Evolutionary conservation across 2,329 filamentous ascomycete genomes (phyloP).

Genomic region (Ascomycota sp.): DNA sequence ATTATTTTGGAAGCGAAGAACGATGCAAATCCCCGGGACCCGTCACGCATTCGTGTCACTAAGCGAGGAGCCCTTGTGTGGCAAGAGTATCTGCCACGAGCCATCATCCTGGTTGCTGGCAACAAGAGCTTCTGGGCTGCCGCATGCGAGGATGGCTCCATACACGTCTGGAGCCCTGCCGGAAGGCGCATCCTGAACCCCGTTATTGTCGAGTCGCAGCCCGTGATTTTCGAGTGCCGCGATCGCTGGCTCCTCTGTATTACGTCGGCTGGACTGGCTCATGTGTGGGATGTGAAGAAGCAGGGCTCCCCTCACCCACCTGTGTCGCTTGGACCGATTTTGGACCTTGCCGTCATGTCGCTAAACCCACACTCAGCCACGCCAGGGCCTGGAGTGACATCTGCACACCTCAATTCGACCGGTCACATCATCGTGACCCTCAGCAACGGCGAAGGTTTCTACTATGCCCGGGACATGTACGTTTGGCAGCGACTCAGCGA

Average conservation of each 20-base stretch:
- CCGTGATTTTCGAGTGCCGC: constrained; percentile 78
- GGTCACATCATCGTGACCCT: constrained; percentile 76
- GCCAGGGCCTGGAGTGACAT: constrained; percentile 63
- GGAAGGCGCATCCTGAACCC: constrained; percentile 70
- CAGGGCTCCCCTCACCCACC: constrained; percentile 74
- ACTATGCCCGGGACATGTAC: constrained; percentile 67
- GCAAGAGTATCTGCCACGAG: constrained; percentile 78
- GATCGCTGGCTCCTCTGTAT: constrained; percentile 79
- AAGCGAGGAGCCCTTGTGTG: constrained; percentile 65
- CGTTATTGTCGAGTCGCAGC: constrained; percentile 71
- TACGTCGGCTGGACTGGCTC: constrained; percentile 65
- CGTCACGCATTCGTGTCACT: constrained; percentile 59
- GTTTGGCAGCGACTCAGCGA: constrained; percentile 92
- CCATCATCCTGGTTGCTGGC: constrained; percentile 74
- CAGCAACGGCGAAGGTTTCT: constrained; percentile 84
- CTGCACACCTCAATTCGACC: constrained; percentile 71
- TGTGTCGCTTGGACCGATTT: constrained; percentile 64
- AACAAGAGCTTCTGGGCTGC: constrained; percentile 82
- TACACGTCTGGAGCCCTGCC: constrained; percentile 82
- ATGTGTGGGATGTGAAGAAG: constrained; percentile 80
- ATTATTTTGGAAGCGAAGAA: constrained; percentile 77
- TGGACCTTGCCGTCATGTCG: constrained; percentile 66
- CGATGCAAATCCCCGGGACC: constrained; percentile 53
- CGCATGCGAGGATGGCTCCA: constrained; percentile 74
- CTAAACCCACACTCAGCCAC: constrained; percentile 56